phyloP scores from a whole-genome alignment of 2,329 filamentous ascomycete genomes.

The Fusarium floridanum region DNA sequence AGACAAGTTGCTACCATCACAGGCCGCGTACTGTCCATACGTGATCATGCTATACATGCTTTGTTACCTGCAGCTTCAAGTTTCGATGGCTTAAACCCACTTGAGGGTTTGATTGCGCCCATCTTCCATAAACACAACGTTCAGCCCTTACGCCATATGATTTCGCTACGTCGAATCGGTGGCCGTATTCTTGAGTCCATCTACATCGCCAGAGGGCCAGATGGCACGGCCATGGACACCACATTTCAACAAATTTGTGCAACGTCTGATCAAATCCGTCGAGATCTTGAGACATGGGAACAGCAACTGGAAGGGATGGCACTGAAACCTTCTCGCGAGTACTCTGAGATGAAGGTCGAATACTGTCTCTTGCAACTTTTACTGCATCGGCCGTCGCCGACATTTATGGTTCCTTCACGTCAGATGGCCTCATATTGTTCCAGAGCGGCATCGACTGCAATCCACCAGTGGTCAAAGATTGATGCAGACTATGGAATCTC shows the following conservation, averaged over 20 bases:
- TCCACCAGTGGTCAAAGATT: not conserved
- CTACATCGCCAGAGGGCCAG: not conserved
- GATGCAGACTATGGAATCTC: not conserved
- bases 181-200: not conserved
- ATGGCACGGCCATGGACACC: not conserved
- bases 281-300: not conserved
- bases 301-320: not conserved
- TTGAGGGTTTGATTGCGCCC: not conserved
- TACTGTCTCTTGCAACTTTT: conserved; percentile 1
- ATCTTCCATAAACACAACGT: not conserved
- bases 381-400: not conserved
- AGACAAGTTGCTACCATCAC: conserved; percentile 1
- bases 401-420: not conserved
- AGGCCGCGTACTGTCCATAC: not conserved
- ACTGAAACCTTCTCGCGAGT: not conserved
- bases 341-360: not conserved
- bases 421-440: conserved; percentile 1
- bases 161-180: not conserved
- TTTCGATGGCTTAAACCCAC: not conserved
- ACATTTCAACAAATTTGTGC: not conserved
- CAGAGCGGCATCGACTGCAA: not conserved
- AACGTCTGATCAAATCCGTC: not conserved
- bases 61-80: not conserved
- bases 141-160: not conserved
- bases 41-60: not conserved